A percentile compares a stretch with the other conserved stretches of the same genome.
phyloP scores from a whole-genome alignment of 2,329 filamentous ascomycete genomes.

The Pseudonectria buxi region DNA sequence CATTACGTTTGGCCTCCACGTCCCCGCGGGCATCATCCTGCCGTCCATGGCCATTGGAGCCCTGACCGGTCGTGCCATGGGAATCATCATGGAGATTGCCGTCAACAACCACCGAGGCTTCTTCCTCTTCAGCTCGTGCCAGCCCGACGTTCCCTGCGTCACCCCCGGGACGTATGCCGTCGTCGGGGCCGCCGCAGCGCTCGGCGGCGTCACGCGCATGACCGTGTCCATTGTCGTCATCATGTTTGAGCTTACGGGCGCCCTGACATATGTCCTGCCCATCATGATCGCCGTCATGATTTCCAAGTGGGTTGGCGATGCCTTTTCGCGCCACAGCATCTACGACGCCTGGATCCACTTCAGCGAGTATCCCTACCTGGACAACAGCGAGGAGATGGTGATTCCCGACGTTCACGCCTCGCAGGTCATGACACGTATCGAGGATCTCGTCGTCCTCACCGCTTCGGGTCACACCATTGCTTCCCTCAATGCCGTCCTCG shows the following conservation, averaged over 20 bases:
- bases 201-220: slow-evolving; percentile 90
- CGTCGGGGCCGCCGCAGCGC: slow-evolving; percentile 87
- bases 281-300: slow-evolving; percentile 99
- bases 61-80: slow-evolving; percentile 79
- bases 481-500: slow-evolving; percentile 63
- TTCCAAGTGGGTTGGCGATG: slow-evolving; percentile 96
- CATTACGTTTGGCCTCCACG: slow-evolving; percentile 87
- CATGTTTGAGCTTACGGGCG: slow-evolving; percentile 97
- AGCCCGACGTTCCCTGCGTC: slow-evolving; percentile 79
- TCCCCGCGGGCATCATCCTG: slow-evolving; percentile 91
- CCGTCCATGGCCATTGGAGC: slow-evolving; percentile 96
- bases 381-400: slow-evolving; percentile 75
- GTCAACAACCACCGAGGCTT: slow-evolving; percentile 71
- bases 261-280: slow-evolving; percentile 89
- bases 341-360: slow-evolving; percentile 98
- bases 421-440: slow-evolving; percentile 86
- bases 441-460: slow-evolving; percentile 82
- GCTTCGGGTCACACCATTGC: slow-evolving; percentile 83
- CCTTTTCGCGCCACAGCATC: slow-evolving; percentile 85
- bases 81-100: slow-evolving; percentile 84
- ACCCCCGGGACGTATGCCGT: slow-evolving; percentile 96
- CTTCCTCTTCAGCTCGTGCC: slow-evolving; percentile 72
- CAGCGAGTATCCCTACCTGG: slow-evolving; percentile 91
- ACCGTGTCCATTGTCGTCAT: slow-evolving; percentile 98
- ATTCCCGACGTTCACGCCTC: slow-evolving; percentile 81